Conservation (phyloP, 2,329 filamentous ascomycete genomes). For the Tolypocladium ovalisporum region DNA sequence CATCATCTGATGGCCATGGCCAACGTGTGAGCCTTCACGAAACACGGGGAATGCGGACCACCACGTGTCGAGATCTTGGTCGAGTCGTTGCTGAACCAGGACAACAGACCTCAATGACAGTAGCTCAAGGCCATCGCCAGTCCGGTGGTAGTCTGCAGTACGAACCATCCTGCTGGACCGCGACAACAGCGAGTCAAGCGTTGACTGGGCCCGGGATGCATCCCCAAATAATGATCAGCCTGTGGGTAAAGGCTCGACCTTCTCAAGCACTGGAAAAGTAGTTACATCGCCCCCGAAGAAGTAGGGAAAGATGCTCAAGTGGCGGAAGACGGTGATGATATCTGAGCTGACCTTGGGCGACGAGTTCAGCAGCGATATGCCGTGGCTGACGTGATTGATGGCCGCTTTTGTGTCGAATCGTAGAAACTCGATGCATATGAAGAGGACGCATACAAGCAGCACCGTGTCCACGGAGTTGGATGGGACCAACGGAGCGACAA, state of each 20-base stretch:
- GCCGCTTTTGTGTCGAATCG: conserved; percentile 23
- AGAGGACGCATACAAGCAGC: conserved; percentile 28
- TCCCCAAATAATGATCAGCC: conserved; percentile 1
- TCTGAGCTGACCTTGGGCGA: conserved; percentile 11
- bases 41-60: conserved; percentile 12
- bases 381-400: conserved; percentile 25
- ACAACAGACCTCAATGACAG: conserved; percentile 7
- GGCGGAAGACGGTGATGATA: conserved; percentile 24
- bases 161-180: conserved; percentile 19
- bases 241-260: not conserved
- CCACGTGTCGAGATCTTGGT: conserved; percentile 17
- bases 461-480: conserved; percentile 18
- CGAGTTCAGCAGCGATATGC: conserved; percentile 22
- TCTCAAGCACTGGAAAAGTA: conserved; percentile 3
- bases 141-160: conserved; percentile 14
- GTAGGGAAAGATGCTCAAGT: conserved; percentile 26
- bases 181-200: conserved; percentile 15
- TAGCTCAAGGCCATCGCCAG: conserved; percentile 6
- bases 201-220: conserved; percentile 17
- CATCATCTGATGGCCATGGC: not conserved
- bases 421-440: conserved; percentile 32
- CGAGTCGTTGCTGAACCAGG: conserved; percentile 11
- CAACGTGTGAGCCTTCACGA: not conserved
- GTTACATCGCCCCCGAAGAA: conserved; percentile 19
- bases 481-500: conserved; percentile 11